These are phyloP conservation scores for Datisca glomerata DNA, from an alignment of 306 rosid genomes.

Conservation along the genomic window DNA sequence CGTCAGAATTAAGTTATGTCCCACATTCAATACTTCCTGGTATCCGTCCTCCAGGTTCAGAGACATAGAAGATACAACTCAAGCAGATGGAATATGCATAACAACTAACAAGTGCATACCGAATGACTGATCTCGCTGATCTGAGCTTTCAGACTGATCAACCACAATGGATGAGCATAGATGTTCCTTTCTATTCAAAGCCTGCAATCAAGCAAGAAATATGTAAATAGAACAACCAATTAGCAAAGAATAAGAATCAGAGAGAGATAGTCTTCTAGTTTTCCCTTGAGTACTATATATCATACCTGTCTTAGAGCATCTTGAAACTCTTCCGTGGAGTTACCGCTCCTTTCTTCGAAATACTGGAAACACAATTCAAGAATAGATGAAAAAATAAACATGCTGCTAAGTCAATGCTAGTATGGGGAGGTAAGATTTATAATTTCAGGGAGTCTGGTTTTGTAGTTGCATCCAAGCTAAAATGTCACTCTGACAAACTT, in stretches of 20 bases:
- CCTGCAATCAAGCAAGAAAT: conserved; percentile 18
- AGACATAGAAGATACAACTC: too few species aligned
- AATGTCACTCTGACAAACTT: too few species aligned
- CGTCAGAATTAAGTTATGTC: too few species aligned
- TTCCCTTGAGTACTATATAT: background rate
- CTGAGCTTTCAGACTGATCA: conserved; percentile 14
- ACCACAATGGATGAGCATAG: conserved; percentile 18
- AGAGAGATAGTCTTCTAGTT: background rate
- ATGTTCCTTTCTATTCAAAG: conserved; percentile 28
- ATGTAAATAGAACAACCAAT: background rate
- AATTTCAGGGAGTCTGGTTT: too few species aligned
- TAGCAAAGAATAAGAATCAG: too few species aligned
- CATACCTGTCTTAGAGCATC: conserved; percentile 2
- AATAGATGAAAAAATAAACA: background rate
- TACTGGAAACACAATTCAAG: conserved; percentile 17
- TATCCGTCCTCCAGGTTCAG: too few species aligned
- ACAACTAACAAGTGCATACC: conserved; percentile 34
- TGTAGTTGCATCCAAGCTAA: too few species aligned
- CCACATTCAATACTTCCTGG: too few species aligned
- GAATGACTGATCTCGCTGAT: conserved; percentile 27
- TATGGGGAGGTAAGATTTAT: too few species aligned
- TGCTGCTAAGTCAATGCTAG: too few species aligned
- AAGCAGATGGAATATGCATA: too few species aligned
- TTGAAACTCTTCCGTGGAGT: conserved; percentile 50
- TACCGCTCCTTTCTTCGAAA: conserved; percentile 43